Conservation (phyloP, 192 early-diverging fungal genomes). For the Coemansia sp. region DNA sequence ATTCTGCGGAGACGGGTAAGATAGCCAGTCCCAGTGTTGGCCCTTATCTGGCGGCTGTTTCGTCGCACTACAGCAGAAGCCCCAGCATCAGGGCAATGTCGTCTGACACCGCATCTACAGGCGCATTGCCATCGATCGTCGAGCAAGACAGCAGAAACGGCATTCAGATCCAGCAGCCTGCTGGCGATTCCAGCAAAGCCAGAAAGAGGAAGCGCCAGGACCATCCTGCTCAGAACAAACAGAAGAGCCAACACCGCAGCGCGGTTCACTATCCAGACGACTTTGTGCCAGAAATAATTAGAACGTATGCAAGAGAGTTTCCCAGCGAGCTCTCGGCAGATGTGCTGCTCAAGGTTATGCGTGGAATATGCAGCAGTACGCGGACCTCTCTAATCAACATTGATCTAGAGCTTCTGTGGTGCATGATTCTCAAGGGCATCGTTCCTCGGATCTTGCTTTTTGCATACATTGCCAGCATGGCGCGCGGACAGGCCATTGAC, state of each 20-base stretch:
- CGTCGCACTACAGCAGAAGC: slow-evolving; percentile 4
- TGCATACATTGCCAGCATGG: slow-evolving; percentile 47
- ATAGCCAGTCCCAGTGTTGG: neutral
- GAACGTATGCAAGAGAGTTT: slow-evolving; percentile 41
- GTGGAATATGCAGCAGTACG: slow-evolving; percentile 42
- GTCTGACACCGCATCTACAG: neutral
- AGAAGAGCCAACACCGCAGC: neutral
- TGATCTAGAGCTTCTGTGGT: slow-evolving; percentile 49
- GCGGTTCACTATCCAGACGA: slow-evolving; percentile 18
- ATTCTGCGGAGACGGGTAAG: neutral
- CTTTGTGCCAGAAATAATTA: slow-evolving; percentile 45
- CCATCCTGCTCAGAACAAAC: neutral
- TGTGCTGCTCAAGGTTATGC: slow-evolving; percentile 47
- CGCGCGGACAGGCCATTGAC: slow-evolving; percentile 42
- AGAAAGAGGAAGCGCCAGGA: neutral
- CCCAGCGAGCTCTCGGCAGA: slow-evolving; percentile 37
- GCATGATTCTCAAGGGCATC: slow-evolving; percentile 53
- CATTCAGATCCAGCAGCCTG: neutral
- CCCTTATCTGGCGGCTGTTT: neutral
- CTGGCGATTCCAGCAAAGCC: neutral
- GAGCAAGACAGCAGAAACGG: neutral
- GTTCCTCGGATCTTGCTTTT: slow-evolving; percentile 47
- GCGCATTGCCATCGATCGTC: neutral
- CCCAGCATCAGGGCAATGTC: neutral
- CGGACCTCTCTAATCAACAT: slow-evolving; percentile 51